Evolutionary conservation across 2,329 filamentous ascomycete species (phyloP), one percentile per base, ranked within the genome.

Genomic region (Xylaria multiplex): DNA sequence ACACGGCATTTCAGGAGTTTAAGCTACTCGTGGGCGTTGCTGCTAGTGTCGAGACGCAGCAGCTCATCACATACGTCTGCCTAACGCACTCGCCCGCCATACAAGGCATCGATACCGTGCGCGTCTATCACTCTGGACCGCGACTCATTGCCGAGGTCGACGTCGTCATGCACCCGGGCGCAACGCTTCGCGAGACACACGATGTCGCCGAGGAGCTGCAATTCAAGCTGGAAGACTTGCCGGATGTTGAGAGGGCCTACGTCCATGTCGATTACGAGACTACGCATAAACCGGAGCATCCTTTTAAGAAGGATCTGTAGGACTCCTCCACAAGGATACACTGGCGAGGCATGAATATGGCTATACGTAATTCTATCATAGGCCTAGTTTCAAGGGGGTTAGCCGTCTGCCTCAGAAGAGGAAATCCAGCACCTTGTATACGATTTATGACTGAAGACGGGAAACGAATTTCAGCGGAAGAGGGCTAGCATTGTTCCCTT

Each of bases 251-350:
- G 85, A 84, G 96, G 65, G 93, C 93, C 0, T 98, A 97, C 77
- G 96, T 98, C 22, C 96, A 99, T 78, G 94, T 97, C 19, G 96
- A 99, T 79, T 98, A 96, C 74, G 96, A 98, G 82, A 97, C 94
- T 3, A 93, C 91, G 19, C 96, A 98, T 79, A 94, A 96, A 79
- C 95, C 95, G 0, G 94, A 97, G 82, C 94, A 90, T 73, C 81
- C 81, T 14, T 83, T 81, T 66, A 89, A 89, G 81, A 90, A 90
- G 79, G 85, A 89, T 68, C 68, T 90, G 43, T 89, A 69, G 64
- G 35, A 40, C n/a, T 46, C 16, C 16, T 48, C 42, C 42, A 27
- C 1, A 2, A 16, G 22, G 14, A 55, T 45, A 14, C 7, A 43
- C 43, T 27, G 8, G 2, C 16, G 42, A 27, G 53, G 2, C 37